A percentile compares a stretch with the other conserved stretches of the same genome.
Conservation (phyloP, 257 asterid species). For the Orobanche coerulescens region DNA sequence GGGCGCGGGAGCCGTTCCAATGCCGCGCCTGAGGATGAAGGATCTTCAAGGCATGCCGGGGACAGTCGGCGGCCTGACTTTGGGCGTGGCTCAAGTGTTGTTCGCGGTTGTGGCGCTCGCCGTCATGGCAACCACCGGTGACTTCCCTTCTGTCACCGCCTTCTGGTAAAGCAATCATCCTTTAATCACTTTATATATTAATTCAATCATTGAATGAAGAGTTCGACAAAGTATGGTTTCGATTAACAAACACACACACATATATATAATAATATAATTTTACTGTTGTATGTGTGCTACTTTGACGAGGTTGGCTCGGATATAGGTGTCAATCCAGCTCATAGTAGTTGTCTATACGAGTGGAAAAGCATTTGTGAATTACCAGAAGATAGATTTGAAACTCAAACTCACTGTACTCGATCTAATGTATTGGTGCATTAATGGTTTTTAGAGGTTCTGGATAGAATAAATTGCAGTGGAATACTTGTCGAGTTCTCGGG, state of each 20-base stretch:
- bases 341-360: neutral
- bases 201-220: neutral
- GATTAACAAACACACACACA: no score
- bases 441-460: neutral
- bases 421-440: neutral
- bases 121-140: constrained; percentile 89
- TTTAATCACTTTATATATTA: neutral
- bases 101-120: constrained; percentile 71
- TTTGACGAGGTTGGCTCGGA: neutral
- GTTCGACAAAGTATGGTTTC: neutral
- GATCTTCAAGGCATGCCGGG: constrained; percentile 98
- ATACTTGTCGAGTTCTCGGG: neutral
- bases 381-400: constrained; percentile 12
- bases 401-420: neutral
- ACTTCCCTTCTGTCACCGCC: constrained; percentile 97
- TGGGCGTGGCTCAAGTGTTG: constrained; percentile 65
- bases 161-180: constrained; percentile 53
- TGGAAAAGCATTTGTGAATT: neutral
- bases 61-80: constrained; percentile 68
- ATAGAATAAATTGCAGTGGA: neutral
- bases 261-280: no score
- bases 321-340: constrained; percentile 9
- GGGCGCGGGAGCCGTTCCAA: constrained; percentile 57
- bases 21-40: constrained; percentile 83
- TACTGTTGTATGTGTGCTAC: neutral